Percentiles rank a stretch among this genome's conserved stretches.
Evolutionary conservation across 1,284 basidiomycete species (phyloP).

Genomic region (Apiotrichum veenhuisii): DNA sequence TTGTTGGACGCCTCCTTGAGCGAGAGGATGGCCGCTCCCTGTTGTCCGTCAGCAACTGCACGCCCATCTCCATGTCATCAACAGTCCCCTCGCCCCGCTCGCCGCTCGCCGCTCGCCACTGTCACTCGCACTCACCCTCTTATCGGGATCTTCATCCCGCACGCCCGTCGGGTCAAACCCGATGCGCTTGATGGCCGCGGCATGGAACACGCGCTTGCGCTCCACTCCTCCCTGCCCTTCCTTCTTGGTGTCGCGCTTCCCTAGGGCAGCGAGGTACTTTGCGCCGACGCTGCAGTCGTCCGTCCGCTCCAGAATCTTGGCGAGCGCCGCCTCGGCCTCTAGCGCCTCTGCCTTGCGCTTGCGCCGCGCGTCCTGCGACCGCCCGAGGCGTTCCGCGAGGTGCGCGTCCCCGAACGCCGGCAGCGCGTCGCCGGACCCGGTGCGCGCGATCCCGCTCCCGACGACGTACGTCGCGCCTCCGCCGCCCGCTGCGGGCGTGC

Average conservation of each 20-base stretch:
- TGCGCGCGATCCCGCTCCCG: slow-evolving; percentile 59
- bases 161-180: slow-evolving; percentile 44
- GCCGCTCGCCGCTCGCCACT: background rate
- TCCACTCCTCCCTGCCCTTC: slow-evolving; percentile 31
- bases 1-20: slow-evolving; percentile 15
- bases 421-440: slow-evolving; percentile 17
- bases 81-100: too few relatives aligned
- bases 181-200: slow-evolving; percentile 41
- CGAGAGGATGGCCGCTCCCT: slow-evolving; percentile 20
- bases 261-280: slow-evolving; percentile 55
- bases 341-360: slow-evolving; percentile 60
- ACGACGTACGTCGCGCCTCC: slow-evolving; percentile 71
- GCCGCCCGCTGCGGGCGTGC: slow-evolving; percentile 28
- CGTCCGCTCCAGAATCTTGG: slow-evolving; percentile 55
- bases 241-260: slow-evolving; percentile 27
- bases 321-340: slow-evolving; percentile 61
- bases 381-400: slow-evolving; percentile 63
- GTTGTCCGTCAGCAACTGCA: too few relatives aligned
- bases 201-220: slow-evolving; percentile 40
- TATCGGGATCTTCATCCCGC: slow-evolving; percentile 16
- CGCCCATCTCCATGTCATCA: too few relatives aligned
- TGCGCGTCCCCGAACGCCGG: slow-evolving; percentile 50
- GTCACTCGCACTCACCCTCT: slow-evolving; percentile 23
- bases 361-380: slow-evolving; percentile 61
- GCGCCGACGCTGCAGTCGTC: slow-evolving; percentile 35